Evolutionary conservation across 345 rosid genomes (phyloP).

Genomic region (Salix udensis): DNA sequence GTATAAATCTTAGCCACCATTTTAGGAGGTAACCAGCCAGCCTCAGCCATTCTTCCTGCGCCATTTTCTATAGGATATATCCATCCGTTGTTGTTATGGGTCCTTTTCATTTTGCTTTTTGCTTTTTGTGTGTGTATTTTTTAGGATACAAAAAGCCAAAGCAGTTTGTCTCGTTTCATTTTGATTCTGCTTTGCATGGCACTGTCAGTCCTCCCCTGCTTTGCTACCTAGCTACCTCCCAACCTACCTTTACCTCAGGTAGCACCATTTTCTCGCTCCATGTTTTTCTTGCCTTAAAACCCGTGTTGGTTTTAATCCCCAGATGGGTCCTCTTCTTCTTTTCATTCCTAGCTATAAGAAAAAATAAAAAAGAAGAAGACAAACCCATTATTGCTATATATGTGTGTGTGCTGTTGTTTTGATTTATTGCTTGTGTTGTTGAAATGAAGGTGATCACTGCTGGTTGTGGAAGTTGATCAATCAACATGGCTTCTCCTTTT

Average conservation of each 20-base stretch:
- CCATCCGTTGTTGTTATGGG: too few species aligned
- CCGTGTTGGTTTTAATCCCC: conserved; percentile 1
- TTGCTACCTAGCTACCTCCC: conserved; percentile 11
- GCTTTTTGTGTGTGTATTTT: neutral
- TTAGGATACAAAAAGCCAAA: conserved; percentile 1
- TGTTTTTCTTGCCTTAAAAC: neutral
- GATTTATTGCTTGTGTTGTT: neutral
- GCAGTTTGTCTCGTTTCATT: neutral
- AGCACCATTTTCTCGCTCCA: neutral
- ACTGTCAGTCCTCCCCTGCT: conserved; percentile 7
- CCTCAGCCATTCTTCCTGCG: too few species aligned
- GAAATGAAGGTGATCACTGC: conserved; percentile 2
- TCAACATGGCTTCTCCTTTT: neutral
- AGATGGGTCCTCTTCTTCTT: neutral
- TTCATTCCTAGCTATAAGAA: neutral
- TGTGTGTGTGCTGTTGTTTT: too few species aligned
- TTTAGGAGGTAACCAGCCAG: too few species aligned
- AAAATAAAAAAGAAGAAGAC: too few species aligned
- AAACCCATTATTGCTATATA: too few species aligned
- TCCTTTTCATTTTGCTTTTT: too few species aligned
- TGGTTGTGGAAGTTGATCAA: neutral
- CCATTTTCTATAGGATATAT: too few species aligned
- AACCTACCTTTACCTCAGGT: neutral
- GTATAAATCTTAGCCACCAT: too few species aligned
- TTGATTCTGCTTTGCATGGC: conserved; percentile 28